Evolutionary conservation across 768 basidiomycete species (phyloP), one percentile per base, ranked within the genome.

Genomic region (Sporobolomyces phaffii): DNA sequence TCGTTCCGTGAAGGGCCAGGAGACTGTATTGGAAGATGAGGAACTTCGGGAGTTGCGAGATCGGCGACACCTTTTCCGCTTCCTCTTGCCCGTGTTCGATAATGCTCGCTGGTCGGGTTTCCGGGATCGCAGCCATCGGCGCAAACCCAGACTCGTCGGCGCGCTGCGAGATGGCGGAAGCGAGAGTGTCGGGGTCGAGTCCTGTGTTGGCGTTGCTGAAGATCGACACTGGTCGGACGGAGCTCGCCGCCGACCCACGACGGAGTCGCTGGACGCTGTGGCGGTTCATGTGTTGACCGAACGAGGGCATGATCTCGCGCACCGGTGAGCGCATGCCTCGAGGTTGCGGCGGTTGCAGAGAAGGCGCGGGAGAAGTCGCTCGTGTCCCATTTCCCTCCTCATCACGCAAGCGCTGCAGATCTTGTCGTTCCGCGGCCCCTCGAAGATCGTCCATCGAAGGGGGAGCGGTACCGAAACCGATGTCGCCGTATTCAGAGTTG

Each of bases 1-100:
- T 62, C 13, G 76, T 77, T 38, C 85, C 85, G 75, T 96, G 92
- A 54, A 97, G 77, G 6, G 92, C 92, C 69, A 97, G 80, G 68
- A 91, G 79, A 24, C 89, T 89, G 77, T 96, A 96, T 78, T 96
- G 93, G 22, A 89, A 74, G 72, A 98, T 96, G 73, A 97, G 85
- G 70, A 87, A 76, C 38, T 90, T 74, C 8, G 94, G 94, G 33
- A 98, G 80, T 74, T 87, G 85, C 26, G 85, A 86, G 69, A 84
- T 78, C 69, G 90, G 76, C 17, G 87, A 86, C 3, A 85, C 85
- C 24, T 84, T 85, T 14, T 76, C 62, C 13, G 17, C 68, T 17
- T 78, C 74, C 20, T 77, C 54, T n/a, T 47, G 29, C 1, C 40
- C 31, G 9, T 51, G 47, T 26, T 71, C 67, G 40, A 69, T 18